Base-by-base conservation (phyloP, 345 rosid species). In the Cardamine chenopodiifolia region DNA sequence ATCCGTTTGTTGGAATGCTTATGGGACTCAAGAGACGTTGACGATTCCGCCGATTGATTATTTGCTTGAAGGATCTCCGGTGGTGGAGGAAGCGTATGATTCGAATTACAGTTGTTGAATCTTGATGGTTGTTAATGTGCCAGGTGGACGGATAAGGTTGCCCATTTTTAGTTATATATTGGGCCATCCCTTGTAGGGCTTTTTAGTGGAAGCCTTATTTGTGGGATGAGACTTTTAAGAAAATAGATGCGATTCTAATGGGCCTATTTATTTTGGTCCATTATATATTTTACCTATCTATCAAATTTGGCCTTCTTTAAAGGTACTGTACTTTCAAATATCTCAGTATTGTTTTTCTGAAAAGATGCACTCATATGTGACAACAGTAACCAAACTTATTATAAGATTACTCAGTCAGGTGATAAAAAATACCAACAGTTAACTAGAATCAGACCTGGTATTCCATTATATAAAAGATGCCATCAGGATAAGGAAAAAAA, bases 1-100 rank as follows among this genome's bases (percentile, higher is more conserved):
- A 95, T 60, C 99, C 99, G 0, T 95, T 74, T 95, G 99, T 34
- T 95, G 99, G 99, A 95, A 95, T 45, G 96, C 99, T 32, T 95
- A 88, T 39, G 99, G 99, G 40, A 81, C 62, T 29, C 87, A 95
- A 65, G 97, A 90, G 79, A 91, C 99, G 1, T 52, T 73, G 17
- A 95, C 90, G 13, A 87, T 92, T 4, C 99, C 99, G 6, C 99
- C 96, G 0, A 78, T 95, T 7, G 81, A 86, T 71, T 95, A 97
- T 73, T 79, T 95, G 47, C 83, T 48, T 13, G 93, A 91, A 4
- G 99, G 99, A n/a, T 47, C 81, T 72, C 97, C 99, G 18, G 75
- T 84, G 59, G 78, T 64, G 0, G 62, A 64, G 26, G 75, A 63
- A 17, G 57, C 39, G 1, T 86, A 85, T 75, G 53, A 79, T 47